Base-by-base conservation (phyloP, 1,284 basidiomycete genomes). In the Tilletia indica region DNA sequence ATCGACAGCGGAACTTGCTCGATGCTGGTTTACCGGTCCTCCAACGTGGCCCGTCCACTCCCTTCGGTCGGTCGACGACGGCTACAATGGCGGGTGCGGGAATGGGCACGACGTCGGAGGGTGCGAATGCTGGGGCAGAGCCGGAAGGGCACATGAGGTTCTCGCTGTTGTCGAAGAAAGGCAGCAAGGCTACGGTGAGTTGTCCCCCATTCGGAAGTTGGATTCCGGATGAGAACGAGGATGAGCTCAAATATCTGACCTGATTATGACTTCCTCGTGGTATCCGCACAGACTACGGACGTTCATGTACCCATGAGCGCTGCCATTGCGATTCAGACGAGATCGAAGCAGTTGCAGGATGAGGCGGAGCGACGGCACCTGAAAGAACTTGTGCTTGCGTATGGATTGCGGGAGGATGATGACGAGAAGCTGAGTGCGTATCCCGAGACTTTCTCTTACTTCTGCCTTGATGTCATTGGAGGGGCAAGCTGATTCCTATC, bases 81-180 rank as follows among this genome's bases (percentile, higher is more conserved):
- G 38, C 88, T 88, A 75, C 21, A 86, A 87, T 36, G 83, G 83
- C 12, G 25, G 21, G n/a, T 34, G 34, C 25, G 25, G 56, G 56
- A 12, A 58, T 19, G n/a, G 51, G 51, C 51, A 19, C 6, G n/a
- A 85, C 39, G 34, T 31, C 58, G 8, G 39, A 71, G 38, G 83
- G 85, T 31, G 86, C 86, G 14, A 86, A 61, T 36, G 14, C 16
- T 25, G 12, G 19, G n/a, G 34, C 61, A 11, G 74, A 68, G 8
- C 67, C 68, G n/a, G 68, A 68, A 9, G 71, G 76, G 70, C 81
- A 91, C 47, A 98, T 98, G 94, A 91, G 90, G 77, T 99, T 99
- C 85, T 95, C 93, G 8, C 87, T 99, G 61, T 88, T 99, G 74
- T 93, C 94, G 4, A 96, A 96, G 87, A 90, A 91, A 73, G 97